Conservation (phyloP, 257 asterid species). For the Nicotiana obtusifolia region DNA sequence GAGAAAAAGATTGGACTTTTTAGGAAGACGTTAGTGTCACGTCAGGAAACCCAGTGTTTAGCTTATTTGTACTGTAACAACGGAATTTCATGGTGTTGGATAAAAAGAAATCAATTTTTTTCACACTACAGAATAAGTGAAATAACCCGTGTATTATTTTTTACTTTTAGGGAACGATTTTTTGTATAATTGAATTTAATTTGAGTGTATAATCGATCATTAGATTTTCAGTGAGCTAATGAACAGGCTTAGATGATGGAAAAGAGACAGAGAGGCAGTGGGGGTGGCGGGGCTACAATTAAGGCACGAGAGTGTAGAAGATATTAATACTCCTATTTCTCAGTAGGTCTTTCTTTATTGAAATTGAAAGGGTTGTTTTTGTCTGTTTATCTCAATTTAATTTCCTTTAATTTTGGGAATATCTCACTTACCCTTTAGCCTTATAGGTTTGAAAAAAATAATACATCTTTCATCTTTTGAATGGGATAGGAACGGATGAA, state of each 20-base stretch:
- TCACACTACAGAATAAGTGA: no score
- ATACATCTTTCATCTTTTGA: no score
- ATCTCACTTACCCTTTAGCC: no score
- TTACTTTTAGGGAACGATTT: no score
- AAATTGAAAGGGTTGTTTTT: neutral
- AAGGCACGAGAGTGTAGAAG: neutral
- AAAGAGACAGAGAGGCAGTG: neutral
- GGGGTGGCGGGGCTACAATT: neutral
- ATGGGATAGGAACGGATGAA: no score
- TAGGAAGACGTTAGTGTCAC: neutral
- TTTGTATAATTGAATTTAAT: neutral
- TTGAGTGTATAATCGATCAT: neutral
- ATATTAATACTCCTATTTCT: neutral
- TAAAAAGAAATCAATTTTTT: neutral
- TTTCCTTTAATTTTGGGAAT: no score
- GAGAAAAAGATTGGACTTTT: neutral
- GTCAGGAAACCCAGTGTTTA: conserved; percentile 1
- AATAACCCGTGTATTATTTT: no score
- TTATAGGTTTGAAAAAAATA: no score
- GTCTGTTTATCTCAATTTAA: neutral
- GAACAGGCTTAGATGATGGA: neutral
- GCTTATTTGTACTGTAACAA: neutral
- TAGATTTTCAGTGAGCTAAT: neutral
- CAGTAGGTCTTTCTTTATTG: neutral
- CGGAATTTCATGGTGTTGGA: neutral